Base-by-base conservation (phyloP, 805 yeast species). In the Brettanomyces nanus region DNA sequence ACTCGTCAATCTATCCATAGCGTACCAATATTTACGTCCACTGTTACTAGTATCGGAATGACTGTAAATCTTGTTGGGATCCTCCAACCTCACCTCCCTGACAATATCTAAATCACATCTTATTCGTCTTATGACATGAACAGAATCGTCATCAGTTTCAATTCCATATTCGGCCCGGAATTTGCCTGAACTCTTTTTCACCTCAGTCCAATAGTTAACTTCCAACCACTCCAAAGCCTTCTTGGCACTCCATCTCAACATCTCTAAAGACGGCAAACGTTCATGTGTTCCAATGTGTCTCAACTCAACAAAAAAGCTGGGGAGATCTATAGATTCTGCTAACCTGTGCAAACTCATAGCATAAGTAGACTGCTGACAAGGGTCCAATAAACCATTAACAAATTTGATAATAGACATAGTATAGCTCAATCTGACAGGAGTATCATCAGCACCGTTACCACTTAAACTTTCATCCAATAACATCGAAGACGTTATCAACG, bases 251-350 rank as follows among this genome's bases (percentile, higher is more conserved):
- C 64, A 52, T 28, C 94, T 65, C n/a, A 89, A 63, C 59, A 83
- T 67, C 29, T 71, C 76, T 30, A 85, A 49, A 23, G 81, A 68
- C 1, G 97, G 96, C 19, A 92, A 58, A 14, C 66, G 63, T 49
- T 90, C 97, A 57, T 92, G 98, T 0, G 98, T 90, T 4, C 94
- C 89, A 49, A 75, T 73, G 57, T 92, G 97, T 39, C 98, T 68
- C 22, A 86, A 54, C 52, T 92, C 98, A 1, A 92, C 98, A 58
- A 92, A 86, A 51, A 72, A 73, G 23, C 79, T 67, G 0, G 97
- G 95, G 19, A 92, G 63, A 1, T 74, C 71, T 18, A 85, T 59
- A 31, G 71, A 69, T 37, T 64, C 70, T 1, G 97, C 97, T 19
- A 92, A 59, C 5, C 69, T 68, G 44, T 82, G 81, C 48, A 92